phyloP scores from a whole-genome alignment of 2,329 filamentous ascomycete genomes.

The Trichoderma sp. region DNA sequence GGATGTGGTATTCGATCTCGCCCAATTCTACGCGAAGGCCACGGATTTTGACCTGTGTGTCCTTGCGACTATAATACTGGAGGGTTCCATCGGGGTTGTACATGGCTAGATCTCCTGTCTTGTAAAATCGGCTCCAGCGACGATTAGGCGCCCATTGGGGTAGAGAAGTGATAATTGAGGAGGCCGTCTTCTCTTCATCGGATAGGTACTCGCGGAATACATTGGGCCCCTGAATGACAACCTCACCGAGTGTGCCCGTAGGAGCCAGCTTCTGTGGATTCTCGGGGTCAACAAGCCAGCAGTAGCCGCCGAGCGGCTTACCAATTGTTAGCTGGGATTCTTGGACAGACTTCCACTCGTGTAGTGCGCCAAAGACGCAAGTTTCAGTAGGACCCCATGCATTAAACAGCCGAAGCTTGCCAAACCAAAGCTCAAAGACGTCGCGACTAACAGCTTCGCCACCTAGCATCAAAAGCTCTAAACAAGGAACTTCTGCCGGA shows the following conservation, averaged over 20 bases:
- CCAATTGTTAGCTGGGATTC: conserved; percentile 23
- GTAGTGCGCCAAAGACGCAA: conserved; percentile 19
- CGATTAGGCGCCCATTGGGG: conserved; percentile 17
- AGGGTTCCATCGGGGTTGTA: conserved; percentile 23
- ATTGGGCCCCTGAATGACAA: conserved; percentile 24
- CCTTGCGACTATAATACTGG: conserved; percentile 22
- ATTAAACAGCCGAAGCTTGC: conserved; percentile 22
- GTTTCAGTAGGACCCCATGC: conserved; percentile 25
- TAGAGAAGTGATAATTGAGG: conserved; percentile 2
- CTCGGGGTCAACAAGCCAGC: conserved; percentile 25
- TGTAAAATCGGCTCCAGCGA: conserved; percentile 14
- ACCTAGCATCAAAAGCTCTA: conserved; percentile 22
- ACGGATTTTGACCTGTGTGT: conserved; percentile 25
- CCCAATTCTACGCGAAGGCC: conserved; percentile 23
- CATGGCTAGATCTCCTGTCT: conserved; percentile 18
- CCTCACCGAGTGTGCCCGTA: conserved; percentile 16
- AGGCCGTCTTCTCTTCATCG: conserved; percentile 12
- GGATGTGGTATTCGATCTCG: conserved; percentile 22
- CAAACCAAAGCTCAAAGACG: conserved; percentile 24
- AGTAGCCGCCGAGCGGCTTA: conserved; percentile 18
- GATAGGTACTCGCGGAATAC: conserved; percentile 22
- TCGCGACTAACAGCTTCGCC: conserved; percentile 25
- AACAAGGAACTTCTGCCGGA: conserved; percentile 21
- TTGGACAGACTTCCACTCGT: conserved; percentile 18
- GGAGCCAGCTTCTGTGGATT: conserved; percentile 13